These are phyloP conservation scores for Saturnispora kantuleensis DNA, from an alignment of 805 yeast species.

Conservation along the genomic window DNA sequence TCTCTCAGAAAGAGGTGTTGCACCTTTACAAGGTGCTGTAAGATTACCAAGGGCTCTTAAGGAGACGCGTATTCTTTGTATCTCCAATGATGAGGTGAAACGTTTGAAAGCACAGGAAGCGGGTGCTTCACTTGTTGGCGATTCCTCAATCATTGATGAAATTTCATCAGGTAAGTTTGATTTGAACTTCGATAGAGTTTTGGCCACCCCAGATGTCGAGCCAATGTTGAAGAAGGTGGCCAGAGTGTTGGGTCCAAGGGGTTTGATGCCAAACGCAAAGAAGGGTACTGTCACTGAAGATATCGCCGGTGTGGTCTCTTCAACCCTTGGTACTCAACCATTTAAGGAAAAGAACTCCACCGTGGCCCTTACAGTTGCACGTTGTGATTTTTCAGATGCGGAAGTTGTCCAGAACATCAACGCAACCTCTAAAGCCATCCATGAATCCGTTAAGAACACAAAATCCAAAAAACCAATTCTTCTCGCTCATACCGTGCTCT, in stretches of 20 bases:
- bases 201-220: slow-evolving; percentile 77
- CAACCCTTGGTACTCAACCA: slow-evolving; percentile 57
- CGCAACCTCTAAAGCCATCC: slow-evolving; percentile 55
- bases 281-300: slow-evolving; percentile 79
- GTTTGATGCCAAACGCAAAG: slow-evolving; percentile 79
- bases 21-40: slow-evolving; percentile 63
- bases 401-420: slow-evolving; percentile 64
- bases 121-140: slow-evolving; percentile 66
- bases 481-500: slow-evolving; percentile 58
- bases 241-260: slow-evolving; percentile 78
- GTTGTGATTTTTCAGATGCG: slow-evolving; percentile 65
- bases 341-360: slow-evolving; percentile 64
- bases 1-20: slow-evolving; percentile 67
- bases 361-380: slow-evolving; percentile 63
- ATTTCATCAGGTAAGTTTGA: slow-evolving; percentile 45
- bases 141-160: slow-evolving; percentile 53
- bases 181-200: slow-evolving; percentile 60
- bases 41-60: slow-evolving; percentile 65
- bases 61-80: slow-evolving; percentile 54
- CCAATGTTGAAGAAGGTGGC: slow-evolving; percentile 58
- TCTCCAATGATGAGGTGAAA: slow-evolving; percentile 48
- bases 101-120: slow-evolving; percentile 43
- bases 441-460: slow-evolving; percentile 41
- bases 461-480: slow-evolving; percentile 59
- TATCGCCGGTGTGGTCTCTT: slow-evolving; percentile 40